Evolutionary conservation across 345 rosid genomes (phyloP).

Genomic region (Raphanus raphanistrum): DNA sequence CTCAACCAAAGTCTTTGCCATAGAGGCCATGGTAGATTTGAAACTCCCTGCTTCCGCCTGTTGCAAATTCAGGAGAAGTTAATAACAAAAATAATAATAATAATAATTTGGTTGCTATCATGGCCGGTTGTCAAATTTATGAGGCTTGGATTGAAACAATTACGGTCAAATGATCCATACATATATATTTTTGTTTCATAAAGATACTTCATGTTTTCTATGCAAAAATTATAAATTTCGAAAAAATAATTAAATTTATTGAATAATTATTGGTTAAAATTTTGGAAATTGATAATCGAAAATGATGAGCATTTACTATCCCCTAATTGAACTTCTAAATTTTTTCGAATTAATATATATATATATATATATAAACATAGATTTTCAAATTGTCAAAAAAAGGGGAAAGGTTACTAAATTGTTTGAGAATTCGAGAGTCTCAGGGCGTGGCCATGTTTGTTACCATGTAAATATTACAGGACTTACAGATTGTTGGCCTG

Average conservation of each 20-base stretch:
- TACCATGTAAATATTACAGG: neutral
- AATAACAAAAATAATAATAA: neutral
- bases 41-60: conserved; percentile 25
- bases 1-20: conserved; percentile 32
- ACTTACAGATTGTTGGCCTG: conserved; percentile 30
- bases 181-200: no score
- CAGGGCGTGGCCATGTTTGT: neutral
- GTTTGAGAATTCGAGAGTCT: neutral
- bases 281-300: no score
- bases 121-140: neutral
- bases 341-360: no score
- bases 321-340: no score
- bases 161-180: neutral
- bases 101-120: neutral
- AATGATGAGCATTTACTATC: no score
- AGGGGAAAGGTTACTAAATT: neutral
- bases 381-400: neutral
- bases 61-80: neutral
- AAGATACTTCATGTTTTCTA: no score
- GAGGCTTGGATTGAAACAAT: neutral
- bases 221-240: no score
- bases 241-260: no score
- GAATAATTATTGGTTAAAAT: no score
- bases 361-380: neutral
- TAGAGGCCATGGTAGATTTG: conserved; percentile 8